Conservation (phyloP, 805 yeast genomes). For the Wickerhamomyces tratensis region DNA sequence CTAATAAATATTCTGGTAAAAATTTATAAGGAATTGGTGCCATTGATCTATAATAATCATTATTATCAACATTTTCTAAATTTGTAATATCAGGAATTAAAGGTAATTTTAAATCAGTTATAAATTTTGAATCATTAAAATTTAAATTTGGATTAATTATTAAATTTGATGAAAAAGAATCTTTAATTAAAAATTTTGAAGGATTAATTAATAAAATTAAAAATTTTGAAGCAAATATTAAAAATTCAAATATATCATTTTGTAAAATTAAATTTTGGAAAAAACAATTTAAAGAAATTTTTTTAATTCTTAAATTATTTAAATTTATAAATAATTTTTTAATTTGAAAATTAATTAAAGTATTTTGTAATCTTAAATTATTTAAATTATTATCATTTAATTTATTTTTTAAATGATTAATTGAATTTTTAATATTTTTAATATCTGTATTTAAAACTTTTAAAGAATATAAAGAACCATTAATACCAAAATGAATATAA, state of each 20-base stretch:
- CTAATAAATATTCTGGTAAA: slow-evolving; percentile 79
- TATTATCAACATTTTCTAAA: slow-evolving; percentile 63
- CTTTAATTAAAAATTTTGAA: slow-evolving; percentile 35
- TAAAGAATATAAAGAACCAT: slow-evolving; percentile 57
- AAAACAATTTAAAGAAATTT: slow-evolving; percentile 54
- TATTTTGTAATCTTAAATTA: slow-evolving; percentile 29
- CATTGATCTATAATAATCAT: slow-evolving; percentile 54
- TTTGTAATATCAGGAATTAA: slow-evolving; percentile 49
- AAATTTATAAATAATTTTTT: slow-evolving; percentile 29
- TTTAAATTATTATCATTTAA: slow-evolving; percentile 32
- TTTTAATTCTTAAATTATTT: slow-evolving; percentile 29
- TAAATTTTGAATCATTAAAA: background rate
- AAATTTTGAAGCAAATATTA: slow-evolving; percentile 68
- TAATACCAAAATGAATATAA: slow-evolving; percentile 80
- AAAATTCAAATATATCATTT: slow-evolving; percentile 62
- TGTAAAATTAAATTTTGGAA: slow-evolving; percentile 49
- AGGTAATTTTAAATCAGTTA: slow-evolving; percentile 38
- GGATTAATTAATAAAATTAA: slow-evolving; percentile 70
- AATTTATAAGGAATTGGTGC: slow-evolving; percentile 73
- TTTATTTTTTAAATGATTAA: slow-evolving; percentile 21
- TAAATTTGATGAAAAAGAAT: background rate
- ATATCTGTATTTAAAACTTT: slow-evolving; percentile 45
- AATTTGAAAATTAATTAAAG: no score
- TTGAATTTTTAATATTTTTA: slow-evolving; percentile 32
- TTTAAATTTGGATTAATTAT: background rate